Evolutionary conservation across 2,329 filamentous ascomycete genomes (phyloP).

Genomic region (Rachicladosporium sp.): DNA sequence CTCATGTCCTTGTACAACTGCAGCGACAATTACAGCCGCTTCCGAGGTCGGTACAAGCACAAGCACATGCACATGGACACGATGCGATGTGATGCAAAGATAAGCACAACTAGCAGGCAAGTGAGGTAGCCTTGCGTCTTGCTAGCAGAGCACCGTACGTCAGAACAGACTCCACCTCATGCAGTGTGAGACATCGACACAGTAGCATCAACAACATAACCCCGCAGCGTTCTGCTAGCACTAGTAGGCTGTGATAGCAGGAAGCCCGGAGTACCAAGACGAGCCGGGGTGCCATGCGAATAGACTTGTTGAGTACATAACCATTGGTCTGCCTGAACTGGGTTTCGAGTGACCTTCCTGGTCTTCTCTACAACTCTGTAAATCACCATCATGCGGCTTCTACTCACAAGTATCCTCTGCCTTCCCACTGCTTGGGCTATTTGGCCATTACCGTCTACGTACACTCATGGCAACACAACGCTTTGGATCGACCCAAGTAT

Average conservation of each 20-base stretch:
- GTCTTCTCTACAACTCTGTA: too few relatives aligned
- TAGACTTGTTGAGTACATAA: not conserved
- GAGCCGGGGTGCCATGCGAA: too few relatives aligned
- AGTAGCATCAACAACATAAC: not conserved
- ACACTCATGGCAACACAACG: slow-evolving; percentile 26
- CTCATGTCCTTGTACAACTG: not conserved
- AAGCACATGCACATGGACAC: too few relatives aligned
- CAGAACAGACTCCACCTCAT: too few relatives aligned
- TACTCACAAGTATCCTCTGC: not conserved
- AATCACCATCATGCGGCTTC: slow-evolving; percentile 1
- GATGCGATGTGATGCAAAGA: too few relatives aligned
- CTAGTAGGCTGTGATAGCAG: not conserved
- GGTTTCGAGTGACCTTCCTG: too few relatives aligned
- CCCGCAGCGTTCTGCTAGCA: not conserved
- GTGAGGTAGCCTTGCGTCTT: too few relatives aligned
- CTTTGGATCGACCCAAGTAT: slow-evolving; percentile 29
- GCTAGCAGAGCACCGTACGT: too few relatives aligned
- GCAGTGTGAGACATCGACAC: too few relatives aligned
- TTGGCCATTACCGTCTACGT: slow-evolving; percentile 31
- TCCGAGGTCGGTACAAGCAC: not conserved
- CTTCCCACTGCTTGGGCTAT: slow-evolving; percentile 22
- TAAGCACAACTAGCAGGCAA: too few relatives aligned
- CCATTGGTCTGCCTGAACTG: not conserved
- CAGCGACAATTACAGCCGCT: not conserved
- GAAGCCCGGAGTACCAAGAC: too few relatives aligned